These are phyloP conservation scores for Saccharomyces pastorianus DNA, from an alignment of 1,139 yeast species.

Conservation along the genomic window DNA sequence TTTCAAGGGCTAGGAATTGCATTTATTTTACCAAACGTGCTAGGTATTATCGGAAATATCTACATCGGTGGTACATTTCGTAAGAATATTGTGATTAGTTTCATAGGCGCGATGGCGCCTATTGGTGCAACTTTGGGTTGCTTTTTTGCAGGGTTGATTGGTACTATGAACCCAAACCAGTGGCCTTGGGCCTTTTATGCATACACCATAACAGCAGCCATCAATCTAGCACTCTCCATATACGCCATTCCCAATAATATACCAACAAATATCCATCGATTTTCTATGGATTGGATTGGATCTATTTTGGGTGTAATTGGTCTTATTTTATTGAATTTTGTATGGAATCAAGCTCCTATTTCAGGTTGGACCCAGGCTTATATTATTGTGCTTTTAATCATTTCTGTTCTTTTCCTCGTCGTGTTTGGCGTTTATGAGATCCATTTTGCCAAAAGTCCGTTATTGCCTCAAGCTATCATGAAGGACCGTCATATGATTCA, in stretches of 20 bases:
- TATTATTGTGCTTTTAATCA: too few relatives aligned
- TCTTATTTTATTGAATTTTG: too few relatives aligned
- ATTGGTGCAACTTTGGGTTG: conserved; percentile 46
- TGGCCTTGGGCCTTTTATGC: conserved; percentile 53
- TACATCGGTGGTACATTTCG: conserved; percentile 40
- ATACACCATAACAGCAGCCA: conserved; percentile 34
- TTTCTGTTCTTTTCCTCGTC: too few relatives aligned
- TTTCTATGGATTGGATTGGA: conserved; percentile 40
- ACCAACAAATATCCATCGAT: conserved; percentile 19
- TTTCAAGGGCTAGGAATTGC: conserved; percentile 52
- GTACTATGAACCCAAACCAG: conserved; percentile 32
- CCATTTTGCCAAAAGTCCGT: conserved; percentile 33
- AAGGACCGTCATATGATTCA: conserved; percentile 29
- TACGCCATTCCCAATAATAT: conserved; percentile 34
- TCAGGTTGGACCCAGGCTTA: too few relatives aligned
- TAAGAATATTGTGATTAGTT: conserved; percentile 44
- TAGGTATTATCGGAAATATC: conserved; percentile 44
- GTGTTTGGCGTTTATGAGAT: conserved; percentile 14
- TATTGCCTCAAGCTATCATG: conserved; percentile 41
- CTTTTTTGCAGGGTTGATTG: conserved; percentile 42
- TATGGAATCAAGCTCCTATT: too few relatives aligned
- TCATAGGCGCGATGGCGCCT: conserved; percentile 50
- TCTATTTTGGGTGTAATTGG: conserved; percentile 30
- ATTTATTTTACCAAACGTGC: conserved; percentile 43
- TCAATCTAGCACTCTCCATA: conserved; percentile 30